Percentiles rank a stretch among this genome's conserved stretches.
These are phyloP conservation scores for Gnaphalium uliginosum DNA, from an alignment of 129 eudicot genomes.

Conservation along the genomic window DNA sequence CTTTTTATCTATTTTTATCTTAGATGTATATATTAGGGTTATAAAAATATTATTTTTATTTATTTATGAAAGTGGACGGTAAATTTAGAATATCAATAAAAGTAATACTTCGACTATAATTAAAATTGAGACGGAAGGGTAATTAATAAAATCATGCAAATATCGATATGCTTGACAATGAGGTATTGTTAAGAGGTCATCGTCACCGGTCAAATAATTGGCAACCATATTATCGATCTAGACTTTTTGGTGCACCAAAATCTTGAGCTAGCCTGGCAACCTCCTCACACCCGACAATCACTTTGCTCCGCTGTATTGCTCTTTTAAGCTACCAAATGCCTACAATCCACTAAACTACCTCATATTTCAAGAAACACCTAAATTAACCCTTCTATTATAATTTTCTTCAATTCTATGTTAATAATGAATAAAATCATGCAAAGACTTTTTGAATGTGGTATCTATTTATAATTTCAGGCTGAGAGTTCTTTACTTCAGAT, in stretches of 20 bases:
- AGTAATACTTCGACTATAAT: too few relatives aligned
- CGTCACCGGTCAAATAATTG: constrained; percentile 16
- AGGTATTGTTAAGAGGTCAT: constrained; percentile 1
- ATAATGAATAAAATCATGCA: too few relatives aligned
- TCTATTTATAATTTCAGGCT: background rate
- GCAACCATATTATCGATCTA: background rate
- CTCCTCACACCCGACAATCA: constrained; percentile 25
- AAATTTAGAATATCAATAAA: too few relatives aligned
- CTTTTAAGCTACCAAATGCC: constrained; percentile 16
- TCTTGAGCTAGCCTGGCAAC: constrained; percentile 30
- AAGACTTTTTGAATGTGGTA: background rate
- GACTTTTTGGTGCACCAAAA: constrained; percentile 22
- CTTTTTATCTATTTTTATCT: too few relatives aligned
- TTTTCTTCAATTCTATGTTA: background rate
- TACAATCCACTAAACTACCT: constrained; percentile 1
- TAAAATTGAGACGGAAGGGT: too few relatives aligned
- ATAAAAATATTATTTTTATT: too few relatives aligned
- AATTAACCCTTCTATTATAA: background rate
- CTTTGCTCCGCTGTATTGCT: constrained; percentile 29
- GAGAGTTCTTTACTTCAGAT: too few relatives aligned
- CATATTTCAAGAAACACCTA: background rate
- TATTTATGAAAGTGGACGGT: too few relatives aligned
- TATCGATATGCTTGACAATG: background rate
- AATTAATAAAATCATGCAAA: too few relatives aligned
- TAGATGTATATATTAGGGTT: too few relatives aligned